Conservation (phyloP, 768 basidiomycete species). For the Galerina marginata region DNA sequence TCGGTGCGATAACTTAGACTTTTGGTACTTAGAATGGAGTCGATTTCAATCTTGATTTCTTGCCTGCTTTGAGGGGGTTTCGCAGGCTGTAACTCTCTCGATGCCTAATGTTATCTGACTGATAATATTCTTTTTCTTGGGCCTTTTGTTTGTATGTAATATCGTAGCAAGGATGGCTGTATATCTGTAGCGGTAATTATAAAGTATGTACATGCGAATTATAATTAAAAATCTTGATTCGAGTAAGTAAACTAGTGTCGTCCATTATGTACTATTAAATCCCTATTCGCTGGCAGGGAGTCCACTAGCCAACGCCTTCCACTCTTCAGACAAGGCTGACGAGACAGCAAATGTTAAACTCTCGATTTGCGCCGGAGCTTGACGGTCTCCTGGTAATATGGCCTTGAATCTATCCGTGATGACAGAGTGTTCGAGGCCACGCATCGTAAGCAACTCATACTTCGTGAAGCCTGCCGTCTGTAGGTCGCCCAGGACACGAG, state of each 20-base stretch:
- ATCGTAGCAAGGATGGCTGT: no score
- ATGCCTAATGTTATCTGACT: no score
- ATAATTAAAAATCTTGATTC: not conserved
- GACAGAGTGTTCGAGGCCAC: not conserved
- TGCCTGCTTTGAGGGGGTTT: no score
- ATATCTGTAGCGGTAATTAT: no score
- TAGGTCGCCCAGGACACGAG: not conserved
- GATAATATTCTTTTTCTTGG: no score
- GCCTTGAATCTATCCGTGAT: not conserved
- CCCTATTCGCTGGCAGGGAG: no score
- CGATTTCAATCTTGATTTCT: no score
- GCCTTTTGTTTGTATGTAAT: no score
- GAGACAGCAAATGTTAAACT: conserved; percentile 4
- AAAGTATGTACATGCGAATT: no score
- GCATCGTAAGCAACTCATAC: conserved; percentile 7
- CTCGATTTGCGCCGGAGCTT: conserved; percentile 1
- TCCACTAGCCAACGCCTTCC: not conserved
- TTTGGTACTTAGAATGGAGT: no score
- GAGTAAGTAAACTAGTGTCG: not conserved
- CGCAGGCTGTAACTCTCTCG: no score
- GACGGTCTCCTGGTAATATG: not conserved
- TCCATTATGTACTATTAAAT: no score
- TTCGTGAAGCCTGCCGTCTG: not conserved
- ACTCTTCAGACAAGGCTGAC: not conserved
- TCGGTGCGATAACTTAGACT: not conserved